Evolutionary conservation across 768 basidiomycete genomes (phyloP).

Genomic region (Tephrocybe sp.): DNA sequence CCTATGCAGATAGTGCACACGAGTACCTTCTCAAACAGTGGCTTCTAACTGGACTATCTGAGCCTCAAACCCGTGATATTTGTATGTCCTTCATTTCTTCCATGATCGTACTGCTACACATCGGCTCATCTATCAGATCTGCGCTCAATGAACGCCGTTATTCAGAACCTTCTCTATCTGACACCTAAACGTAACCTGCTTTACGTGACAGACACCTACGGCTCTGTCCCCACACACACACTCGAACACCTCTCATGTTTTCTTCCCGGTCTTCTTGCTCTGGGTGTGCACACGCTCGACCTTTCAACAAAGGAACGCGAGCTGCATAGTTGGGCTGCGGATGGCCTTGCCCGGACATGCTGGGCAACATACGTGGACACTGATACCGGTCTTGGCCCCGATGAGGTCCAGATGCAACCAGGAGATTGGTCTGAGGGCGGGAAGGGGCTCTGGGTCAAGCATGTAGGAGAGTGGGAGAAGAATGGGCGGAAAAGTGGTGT

Average conservation of each 20-base stretch:
- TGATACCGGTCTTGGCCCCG: slow-evolving; percentile 61
- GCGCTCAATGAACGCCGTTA: slow-evolving; percentile 46
- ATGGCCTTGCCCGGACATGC: slow-evolving; percentile 60
- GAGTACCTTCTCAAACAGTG: slow-evolving; percentile 73
- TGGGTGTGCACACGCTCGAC: slow-evolving; percentile 47
- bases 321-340: slow-evolving; percentile 59
- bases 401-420: slow-evolving; percentile 39
- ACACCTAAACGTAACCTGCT: slow-evolving; percentile 51
- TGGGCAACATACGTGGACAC: slow-evolving; percentile 64
- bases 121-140: slow-evolving; percentile 34
- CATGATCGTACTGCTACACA: slow-evolving; percentile 25
- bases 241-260: slow-evolving; percentile 67
- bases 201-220: slow-evolving; percentile 49
- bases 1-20: slow-evolving; percentile 61
- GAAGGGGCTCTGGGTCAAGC: slow-evolving; percentile 37
- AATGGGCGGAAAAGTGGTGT: slow-evolving; percentile 30
- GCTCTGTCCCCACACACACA: slow-evolving; percentile 35
- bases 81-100: slow-evolving; percentile 51
- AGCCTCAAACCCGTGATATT: slow-evolving; percentile 49
- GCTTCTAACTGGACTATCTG: slow-evolving; percentile 52
- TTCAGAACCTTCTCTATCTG: slow-evolving; percentile 53
- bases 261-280: slow-evolving; percentile 58
- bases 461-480: slow-evolving; percentile 41
- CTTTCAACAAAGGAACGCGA: slow-evolving; percentile 33
- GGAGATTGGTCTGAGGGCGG: slow-evolving; percentile 9